phyloP scores from a whole-genome alignment of 2,329 filamentous ascomycete genomes.

The Alternaria atra region DNA sequence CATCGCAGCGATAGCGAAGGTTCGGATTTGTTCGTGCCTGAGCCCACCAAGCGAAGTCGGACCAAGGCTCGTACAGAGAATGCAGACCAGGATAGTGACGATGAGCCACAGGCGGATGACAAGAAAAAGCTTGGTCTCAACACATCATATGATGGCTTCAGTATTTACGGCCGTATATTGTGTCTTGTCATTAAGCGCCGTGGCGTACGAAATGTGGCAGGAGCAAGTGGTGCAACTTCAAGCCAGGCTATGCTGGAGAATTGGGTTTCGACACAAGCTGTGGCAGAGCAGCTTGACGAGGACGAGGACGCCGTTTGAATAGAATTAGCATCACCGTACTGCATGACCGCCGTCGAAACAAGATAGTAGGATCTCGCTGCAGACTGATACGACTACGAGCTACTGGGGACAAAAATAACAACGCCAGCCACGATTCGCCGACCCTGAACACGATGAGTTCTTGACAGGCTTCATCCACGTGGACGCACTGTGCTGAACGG shows the following conservation, averaged over 20 bases:
- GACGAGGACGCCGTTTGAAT: conserved; percentile 48
- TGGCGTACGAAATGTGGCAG: conserved; percentile 43
- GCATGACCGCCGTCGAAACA: conserved; percentile 4
- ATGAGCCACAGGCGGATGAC: conserved; percentile 72
- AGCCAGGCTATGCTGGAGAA: conserved; percentile 54
- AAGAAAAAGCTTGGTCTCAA: conserved; percentile 92
- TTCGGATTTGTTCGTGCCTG: conserved; percentile 39
- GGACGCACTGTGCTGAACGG: conserved; percentile 33
- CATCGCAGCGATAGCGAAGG: conserved; percentile 45
- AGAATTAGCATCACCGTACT: background rate
- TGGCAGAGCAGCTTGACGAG: conserved; percentile 43
- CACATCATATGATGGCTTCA: conserved; percentile 93
- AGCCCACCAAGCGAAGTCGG: conserved; percentile 28
- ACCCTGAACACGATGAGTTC: conserved; percentile 13
- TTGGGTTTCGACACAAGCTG: conserved; percentile 56
- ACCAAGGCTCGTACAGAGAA: conserved; percentile 21
- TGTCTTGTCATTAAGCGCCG: conserved; percentile 87
- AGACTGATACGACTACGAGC: conserved; percentile 28
- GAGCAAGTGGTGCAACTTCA: conserved; percentile 32
- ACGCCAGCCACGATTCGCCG: conserved; percentile 7
- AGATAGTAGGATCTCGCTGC: conserved; percentile 16
- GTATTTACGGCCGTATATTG: conserved; percentile 91
- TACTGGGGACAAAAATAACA: conserved; percentile 26
- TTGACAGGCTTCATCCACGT: conserved; percentile 32
- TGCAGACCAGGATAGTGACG: conserved; percentile 32